Base-by-base conservation (phyloP, 306 rosid genomes). In the Medicago lupulina region DNA sequence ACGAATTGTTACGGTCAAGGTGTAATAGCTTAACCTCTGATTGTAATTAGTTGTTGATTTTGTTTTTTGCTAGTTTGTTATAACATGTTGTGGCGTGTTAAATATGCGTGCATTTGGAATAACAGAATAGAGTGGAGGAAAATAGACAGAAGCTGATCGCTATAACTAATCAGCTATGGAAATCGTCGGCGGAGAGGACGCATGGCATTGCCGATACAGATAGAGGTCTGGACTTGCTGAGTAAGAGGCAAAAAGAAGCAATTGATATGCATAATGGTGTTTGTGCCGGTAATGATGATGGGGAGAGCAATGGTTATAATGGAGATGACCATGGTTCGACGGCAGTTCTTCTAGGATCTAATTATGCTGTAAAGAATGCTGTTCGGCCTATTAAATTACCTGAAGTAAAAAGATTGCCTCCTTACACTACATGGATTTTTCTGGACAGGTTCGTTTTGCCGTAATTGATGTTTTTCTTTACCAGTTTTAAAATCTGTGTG, bases 401-500 rank as follows among this genome's bases (percentile, higher is more conserved):
- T 3, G 99, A 92, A 89, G 82, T 86, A 9, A 92, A 86, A 85
- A 87, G 88, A 89, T 76, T 96, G 78, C 97, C 99, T 69, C 93
- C 98, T 75, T 96, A 96, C 86, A 96, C 99, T 58, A 89, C 99
- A 21, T 96, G 99, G 99, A 89, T 92, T 76, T 92, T 96, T 83
- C 88, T 96, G 83, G 97, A 92, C 89, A 96, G 99, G 99, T 96
- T 53, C 75, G 87, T 79, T 79, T 71, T 74, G 16, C 18, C 62
- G 67, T 71, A 12, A 28, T 28, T 19, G 78, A 3, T 65, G 34
- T 85, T 82, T 79, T 81, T 31, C 61, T 44, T 53, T 51, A 70
- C 61, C 11, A 21, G 13, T 14, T 59, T 11, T 49, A 61, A 47
- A 5, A 25, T 40, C 16, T 8, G 1, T 3, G 39, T 19, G 38